phyloP scores from a whole-genome alignment of 768 basidiomycete species.

The Hypholoma sublateritium region DNA sequence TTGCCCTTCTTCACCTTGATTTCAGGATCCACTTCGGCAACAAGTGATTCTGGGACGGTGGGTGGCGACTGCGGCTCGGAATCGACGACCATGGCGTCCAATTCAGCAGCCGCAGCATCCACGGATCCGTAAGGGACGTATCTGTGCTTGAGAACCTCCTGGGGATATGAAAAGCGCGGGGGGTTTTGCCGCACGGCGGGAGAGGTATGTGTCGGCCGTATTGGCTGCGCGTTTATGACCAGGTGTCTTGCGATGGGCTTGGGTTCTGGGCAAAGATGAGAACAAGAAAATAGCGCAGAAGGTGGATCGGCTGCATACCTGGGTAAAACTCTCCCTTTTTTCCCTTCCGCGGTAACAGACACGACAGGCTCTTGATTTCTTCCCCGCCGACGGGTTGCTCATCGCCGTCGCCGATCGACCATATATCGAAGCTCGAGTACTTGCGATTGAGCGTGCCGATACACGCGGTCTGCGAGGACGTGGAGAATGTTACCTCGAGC shows the following conservation, averaged over 20 bases:
- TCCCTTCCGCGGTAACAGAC: constrained; percentile 62
- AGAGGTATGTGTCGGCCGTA: constrained; percentile 32
- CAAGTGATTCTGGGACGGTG: constrained; percentile 5
- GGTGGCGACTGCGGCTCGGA: background rate
- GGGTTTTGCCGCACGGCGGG: constrained; percentile 43
- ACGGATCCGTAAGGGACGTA: constrained; percentile 65
- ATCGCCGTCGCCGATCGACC: constrained; percentile 53
- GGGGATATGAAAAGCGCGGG: constrained; percentile 56
- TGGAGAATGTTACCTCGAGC: constrained; percentile 45
- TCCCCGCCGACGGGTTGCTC: constrained; percentile 48
- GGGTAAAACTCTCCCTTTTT: constrained; percentile 59
- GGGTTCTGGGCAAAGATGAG: constrained; percentile 41
- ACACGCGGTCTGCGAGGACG: constrained; percentile 36
- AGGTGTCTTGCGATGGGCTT: constrained; percentile 58
- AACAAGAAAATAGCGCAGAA: background rate
- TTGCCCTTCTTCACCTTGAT: constrained; percentile 35
- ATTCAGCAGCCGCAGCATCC: constrained; percentile 18
- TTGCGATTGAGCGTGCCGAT: constrained; percentile 56
- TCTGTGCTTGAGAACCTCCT: constrained; percentile 59
- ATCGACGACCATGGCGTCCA: constrained; percentile 26
- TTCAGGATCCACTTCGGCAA: constrained; percentile 10
- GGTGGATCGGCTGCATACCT: constrained; percentile 36
- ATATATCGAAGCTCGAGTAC: constrained; percentile 58
- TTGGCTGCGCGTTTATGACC: constrained; percentile 53
- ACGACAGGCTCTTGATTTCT: constrained; percentile 59